Percentiles rank a stretch among this genome's conserved stretches.
Evolutionary conservation across 495 filamentous ascomycete species (phyloP).

Genomic region (Penicillium egyptiacum): DNA sequence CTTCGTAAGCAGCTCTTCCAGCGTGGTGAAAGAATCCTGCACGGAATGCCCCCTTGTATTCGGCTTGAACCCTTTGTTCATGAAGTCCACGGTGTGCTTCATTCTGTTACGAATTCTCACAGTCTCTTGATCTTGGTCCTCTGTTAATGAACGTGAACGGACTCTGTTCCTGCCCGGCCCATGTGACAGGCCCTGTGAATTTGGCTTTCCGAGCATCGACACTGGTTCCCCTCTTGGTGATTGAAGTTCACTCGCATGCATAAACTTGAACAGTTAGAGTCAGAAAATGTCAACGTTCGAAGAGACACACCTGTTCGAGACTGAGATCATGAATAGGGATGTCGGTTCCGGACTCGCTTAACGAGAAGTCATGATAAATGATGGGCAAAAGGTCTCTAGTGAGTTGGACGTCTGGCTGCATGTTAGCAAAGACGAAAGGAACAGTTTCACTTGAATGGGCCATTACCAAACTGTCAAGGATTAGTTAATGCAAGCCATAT

Average conservation of each 20-base stretch:
- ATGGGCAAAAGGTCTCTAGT: conserved; percentile 41
- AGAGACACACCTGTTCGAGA: conserved; percentile 33
- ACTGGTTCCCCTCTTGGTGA: conserved; percentile 1
- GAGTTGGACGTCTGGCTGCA: conserved; percentile 39
- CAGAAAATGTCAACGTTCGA: background rate
- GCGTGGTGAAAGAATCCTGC: conserved; percentile 36
- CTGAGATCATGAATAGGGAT: conserved; percentile 37
- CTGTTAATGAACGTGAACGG: conserved; percentile 18
- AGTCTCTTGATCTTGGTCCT: conserved; percentile 3
- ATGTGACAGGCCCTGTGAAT: background rate
- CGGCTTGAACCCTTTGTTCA: conserved; percentile 33
- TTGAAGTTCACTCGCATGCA: conserved; percentile 29
- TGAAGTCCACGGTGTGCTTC: conserved; percentile 37
- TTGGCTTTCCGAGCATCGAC: background rate
- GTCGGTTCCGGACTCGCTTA: conserved; percentile 43
- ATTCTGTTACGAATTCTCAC: conserved; percentile 30
- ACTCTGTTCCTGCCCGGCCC: conserved; percentile 40
- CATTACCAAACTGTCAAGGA: conserved; percentile 11
- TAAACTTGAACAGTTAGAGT: conserved; percentile 18
- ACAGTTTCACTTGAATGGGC: background rate
- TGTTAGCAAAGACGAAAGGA: conserved; percentile 9
- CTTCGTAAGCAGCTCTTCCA: conserved; percentile 34
- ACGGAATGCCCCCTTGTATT: conserved; percentile 40
- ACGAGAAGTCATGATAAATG: conserved; percentile 42
- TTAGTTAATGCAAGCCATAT: background rate